Evolutionary conservation across 768 basidiomycete genomes (phyloP), one percentile per base, ranked within the genome.

Genomic region (Macrolepiota albuminosa): DNA sequence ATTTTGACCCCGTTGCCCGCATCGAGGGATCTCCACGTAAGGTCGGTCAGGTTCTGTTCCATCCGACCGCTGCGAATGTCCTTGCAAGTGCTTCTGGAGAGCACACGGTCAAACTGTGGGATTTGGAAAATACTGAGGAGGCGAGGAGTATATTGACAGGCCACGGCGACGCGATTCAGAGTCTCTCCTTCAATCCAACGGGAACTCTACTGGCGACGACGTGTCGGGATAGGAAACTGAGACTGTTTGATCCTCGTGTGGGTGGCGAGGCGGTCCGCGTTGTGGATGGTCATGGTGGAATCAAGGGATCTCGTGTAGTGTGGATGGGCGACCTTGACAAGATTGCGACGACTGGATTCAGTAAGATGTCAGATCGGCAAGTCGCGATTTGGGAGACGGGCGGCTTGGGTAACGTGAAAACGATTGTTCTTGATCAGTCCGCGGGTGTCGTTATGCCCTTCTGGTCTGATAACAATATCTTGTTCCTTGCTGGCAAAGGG

Each of bases 371-470:
- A 51, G 96, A 99, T 71, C 82, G 96, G 9, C 94, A 99, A 72
- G 81, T 94, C 37, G 81, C 79, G 57, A 75, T 99, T 47, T 99
- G 95, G 96, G 95, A 98, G 70, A 84, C 91, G 2, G 83, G 87
- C 10, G 80, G 85, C 14, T 72, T 98, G 56, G 78, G 73, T 43
- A 93, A 84, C 69, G 66, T 95, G 63, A 95, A 93, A 76, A 92
- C 84, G 59, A 75, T 86, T 56, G 80, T 79, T 14, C 76, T 98
- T 61, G 96, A 99, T 72, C 93, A 95, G 71, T 88, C 88, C 42
- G 86, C 95, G 54, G 96, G 96, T 42, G 93, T 96, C 10, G 72
- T 95, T 46, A 98, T 98, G 95, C 96, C 96, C 2, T 97, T 97
- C 85, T 98, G 93, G 87, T 87, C 84, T 45, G 95, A 96, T 66